Evolutionary conservation across 2,329 filamentous ascomycete genomes (phyloP).

Genomic region (Celoporthe dispersa): DNA sequence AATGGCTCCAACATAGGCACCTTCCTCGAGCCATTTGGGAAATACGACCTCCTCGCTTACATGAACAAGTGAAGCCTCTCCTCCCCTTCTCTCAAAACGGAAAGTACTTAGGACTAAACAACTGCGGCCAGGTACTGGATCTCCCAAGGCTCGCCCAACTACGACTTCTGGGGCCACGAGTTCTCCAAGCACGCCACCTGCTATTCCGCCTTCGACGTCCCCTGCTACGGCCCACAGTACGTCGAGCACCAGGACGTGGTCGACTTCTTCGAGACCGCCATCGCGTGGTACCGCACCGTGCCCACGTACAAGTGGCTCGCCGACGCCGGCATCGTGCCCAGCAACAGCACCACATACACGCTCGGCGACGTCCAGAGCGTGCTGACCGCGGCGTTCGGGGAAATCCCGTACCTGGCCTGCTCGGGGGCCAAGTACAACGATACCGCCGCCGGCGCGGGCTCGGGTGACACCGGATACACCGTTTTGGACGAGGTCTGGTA

Average conservation of each 20-base stretch:
- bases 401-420: constrained; percentile 65
- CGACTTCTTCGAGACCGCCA: constrained; percentile 65
- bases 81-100: constrained; percentile 29
- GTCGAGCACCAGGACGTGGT: constrained; percentile 61
- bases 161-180: constrained; percentile 68
- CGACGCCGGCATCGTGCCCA: constrained; percentile 57
- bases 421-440: constrained; percentile 63
- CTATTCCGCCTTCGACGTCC: constrained; percentile 66
- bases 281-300: constrained; percentile 60
- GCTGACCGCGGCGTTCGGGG: constrained; percentile 55
- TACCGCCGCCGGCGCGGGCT: constrained; percentile 59
- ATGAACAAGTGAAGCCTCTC: constrained; percentile 58
- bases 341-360: constrained; percentile 61
- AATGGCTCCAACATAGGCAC: constrained; percentile 60
- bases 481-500: constrained; percentile 69
- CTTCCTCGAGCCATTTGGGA: constrained; percentile 62
- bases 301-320: constrained; percentile 67
- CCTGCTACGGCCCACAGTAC: constrained; percentile 67
- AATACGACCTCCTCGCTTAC: constrained; percentile 63
- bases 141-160: constrained; percentile 58
- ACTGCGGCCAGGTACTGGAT: constrained; percentile 55
- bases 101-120: neutral
- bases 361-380: constrained; percentile 56
- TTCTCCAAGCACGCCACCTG: constrained; percentile 72
- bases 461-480: constrained; percentile 60